Evolutionary conservation across 768 basidiomycete species (phyloP).

Genomic region (Auricularia sp.): DNA sequence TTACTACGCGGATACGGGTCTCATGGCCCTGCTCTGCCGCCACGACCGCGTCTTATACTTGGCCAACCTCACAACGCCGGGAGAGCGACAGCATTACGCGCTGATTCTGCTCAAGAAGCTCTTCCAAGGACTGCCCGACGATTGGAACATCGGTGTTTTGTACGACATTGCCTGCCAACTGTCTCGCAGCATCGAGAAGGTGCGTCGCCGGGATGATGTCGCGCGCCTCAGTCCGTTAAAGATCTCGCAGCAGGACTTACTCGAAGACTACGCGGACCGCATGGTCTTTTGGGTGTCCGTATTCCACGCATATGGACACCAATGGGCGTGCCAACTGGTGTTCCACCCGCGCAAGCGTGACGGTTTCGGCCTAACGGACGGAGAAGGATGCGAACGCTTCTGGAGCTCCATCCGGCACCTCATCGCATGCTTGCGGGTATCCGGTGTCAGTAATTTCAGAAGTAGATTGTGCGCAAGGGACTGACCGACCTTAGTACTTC

Average conservation of each 20-base stretch:
- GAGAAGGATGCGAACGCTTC: constrained; percentile 24
- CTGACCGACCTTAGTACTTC: not conserved
- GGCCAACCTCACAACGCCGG: constrained; percentile 31
- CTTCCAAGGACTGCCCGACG: constrained; percentile 18
- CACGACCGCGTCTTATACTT: constrained; percentile 20
- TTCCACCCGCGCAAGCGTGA: constrained; percentile 21
- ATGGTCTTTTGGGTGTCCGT: constrained; percentile 23
- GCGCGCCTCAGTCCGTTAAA: too few species aligned
- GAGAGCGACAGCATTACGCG: constrained; percentile 29
- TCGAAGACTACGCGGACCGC: constrained; percentile 8
- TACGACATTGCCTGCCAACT: constrained; percentile 12
- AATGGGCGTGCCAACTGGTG: constrained; percentile 4
- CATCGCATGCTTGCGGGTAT: constrained; percentile 24
- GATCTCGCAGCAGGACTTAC: not conserved
- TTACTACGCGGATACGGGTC: constrained; percentile 9
- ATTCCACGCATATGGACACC: constrained; percentile 19
- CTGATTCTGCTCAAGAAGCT: constrained; percentile 25
- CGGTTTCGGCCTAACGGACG: constrained; percentile 25
- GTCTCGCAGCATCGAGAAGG: too few species aligned
- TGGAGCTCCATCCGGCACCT: constrained; percentile 26
- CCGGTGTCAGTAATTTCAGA: constrained; percentile 16
- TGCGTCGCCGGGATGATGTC: too few species aligned
- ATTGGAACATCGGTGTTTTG: constrained; percentile 16
- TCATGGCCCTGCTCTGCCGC: constrained; percentile 11
- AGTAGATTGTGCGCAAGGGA: not conserved